Conservation (phyloP, 176 grass and related monocot genomes). For the Miscanthus lutarioriparius region DNA sequence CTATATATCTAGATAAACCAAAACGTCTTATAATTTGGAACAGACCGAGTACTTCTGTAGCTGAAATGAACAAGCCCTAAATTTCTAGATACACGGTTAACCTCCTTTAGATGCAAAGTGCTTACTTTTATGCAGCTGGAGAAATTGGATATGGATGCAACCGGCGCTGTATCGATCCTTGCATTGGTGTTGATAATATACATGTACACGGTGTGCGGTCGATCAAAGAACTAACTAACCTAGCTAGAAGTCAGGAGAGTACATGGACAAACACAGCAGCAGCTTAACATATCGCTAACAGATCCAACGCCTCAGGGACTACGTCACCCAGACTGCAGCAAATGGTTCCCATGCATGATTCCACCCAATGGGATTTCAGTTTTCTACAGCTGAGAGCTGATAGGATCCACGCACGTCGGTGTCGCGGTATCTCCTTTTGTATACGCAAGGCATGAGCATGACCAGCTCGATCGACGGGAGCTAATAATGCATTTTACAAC, state of each 20-base stretch:
- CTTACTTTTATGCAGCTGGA: no score
- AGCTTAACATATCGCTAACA: background rate
- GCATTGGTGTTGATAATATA: no score
- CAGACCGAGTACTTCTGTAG: no score
- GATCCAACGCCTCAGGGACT: background rate
- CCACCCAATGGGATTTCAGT: background rate
- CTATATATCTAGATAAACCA: no score
- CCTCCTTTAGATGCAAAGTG: no score
- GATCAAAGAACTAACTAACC: no score
- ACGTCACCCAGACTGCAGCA: background rate
- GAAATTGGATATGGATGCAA: no score
- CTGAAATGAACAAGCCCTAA: no score
- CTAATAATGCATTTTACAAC: constrained; percentile 11
- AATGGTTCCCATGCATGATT: background rate
- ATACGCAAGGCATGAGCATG: constrained; percentile 31
- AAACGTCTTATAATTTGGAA: no score
- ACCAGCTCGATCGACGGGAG: background rate
- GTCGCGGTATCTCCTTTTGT: constrained; percentile 22
- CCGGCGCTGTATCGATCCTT: no score
- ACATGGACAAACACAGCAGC: background rate
- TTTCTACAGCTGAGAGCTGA: background rate
- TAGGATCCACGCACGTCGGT: background rate
- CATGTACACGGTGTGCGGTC: no score
- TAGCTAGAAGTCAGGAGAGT: background rate
- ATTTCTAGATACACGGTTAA: no score